Conservation (phyloP, 139 green algal species). For the Pseudopediastrum boryanum region DNA sequence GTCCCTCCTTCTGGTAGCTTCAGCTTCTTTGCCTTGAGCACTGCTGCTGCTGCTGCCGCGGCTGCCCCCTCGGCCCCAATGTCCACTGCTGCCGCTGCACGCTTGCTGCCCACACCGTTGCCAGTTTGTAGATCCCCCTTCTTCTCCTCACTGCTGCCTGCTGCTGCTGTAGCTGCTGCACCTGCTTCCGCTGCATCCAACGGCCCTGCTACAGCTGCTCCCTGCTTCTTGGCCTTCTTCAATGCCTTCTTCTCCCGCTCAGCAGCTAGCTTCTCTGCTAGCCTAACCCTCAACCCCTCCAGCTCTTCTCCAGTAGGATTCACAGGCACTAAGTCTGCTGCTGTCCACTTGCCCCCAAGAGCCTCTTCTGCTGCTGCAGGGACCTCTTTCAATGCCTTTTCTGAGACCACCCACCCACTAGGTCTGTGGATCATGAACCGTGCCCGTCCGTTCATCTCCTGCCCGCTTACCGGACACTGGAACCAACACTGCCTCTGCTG, state of each 20-base stretch:
- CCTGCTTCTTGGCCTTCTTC: slow-evolving; percentile 25
- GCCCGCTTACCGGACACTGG: slow-evolving; percentile 76
- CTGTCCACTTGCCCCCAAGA: slow-evolving; percentile 35
- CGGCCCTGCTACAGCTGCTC: neutral
- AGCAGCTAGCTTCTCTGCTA: slow-evolving; percentile 38
- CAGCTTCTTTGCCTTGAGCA: slow-evolving; percentile 35
- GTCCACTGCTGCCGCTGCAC: neutral
- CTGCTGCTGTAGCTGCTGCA: slow-evolving; percentile 6
- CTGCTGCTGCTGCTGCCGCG: slow-evolving; percentile 11
- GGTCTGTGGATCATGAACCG: slow-evolving; percentile 26
- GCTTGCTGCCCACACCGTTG: slow-evolving; percentile 8
- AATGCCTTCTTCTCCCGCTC: slow-evolving; percentile 39
- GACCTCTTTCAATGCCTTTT: slow-evolving; percentile 81
- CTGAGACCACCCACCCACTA: slow-evolving; percentile 76
- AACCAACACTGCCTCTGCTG: slow-evolving; percentile 51
- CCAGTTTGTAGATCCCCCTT: neutral
- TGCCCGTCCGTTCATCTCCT: slow-evolving; percentile 70
- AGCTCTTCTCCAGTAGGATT: slow-evolving; percentile 65
- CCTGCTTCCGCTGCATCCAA: neutral
- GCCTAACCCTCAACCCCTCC: slow-evolving; percentile 35
- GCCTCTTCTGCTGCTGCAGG: slow-evolving; percentile 51
- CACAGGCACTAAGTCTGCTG: slow-evolving; percentile 58
- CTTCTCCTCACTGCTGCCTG: slow-evolving; percentile 1
- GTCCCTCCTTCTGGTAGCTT: slow-evolving; percentile 40
- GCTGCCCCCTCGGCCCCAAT: neutral